These are phyloP conservation scores for Ophiostoma australiae DNA, from an alignment of 2,329 filamentous ascomycete genomes.

Conservation along the genomic window DNA sequence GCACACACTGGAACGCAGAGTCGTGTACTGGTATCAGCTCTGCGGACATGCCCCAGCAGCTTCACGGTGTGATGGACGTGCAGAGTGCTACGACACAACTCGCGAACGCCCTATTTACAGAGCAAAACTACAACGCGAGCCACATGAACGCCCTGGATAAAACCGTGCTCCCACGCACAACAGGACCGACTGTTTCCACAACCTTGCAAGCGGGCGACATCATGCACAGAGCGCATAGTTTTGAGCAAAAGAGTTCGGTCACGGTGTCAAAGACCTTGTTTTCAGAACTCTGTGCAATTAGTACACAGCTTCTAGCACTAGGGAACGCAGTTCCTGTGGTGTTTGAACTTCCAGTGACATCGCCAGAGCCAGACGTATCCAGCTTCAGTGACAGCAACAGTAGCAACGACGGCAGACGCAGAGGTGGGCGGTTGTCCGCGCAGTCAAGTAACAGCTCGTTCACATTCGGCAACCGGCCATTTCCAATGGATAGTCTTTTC, in stretches of 20 bases:
- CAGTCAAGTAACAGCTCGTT: background rate
- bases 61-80: background rate
- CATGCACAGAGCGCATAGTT: background rate
- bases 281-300: conserved; percentile 36
- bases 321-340: conserved; percentile 31
- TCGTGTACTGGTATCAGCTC: background rate
- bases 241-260: background rate
- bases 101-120: background rate
- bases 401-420: background rate
- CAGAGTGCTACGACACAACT: background rate
- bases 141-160: conserved; percentile 6
- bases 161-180: background rate
- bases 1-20: background rate
- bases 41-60: background rate
- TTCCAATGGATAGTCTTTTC: conserved; percentile 42
- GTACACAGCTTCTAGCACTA: conserved; percentile 38
- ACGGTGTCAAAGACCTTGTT: conserved; percentile 17
- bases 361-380: background rate
- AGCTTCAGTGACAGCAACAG: background rate
- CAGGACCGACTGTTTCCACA: background rate
- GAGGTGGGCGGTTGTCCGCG: background rate
- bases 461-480: conserved; percentile 30
- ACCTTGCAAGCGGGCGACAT: background rate
- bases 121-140: background rate
- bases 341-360: background rate